Evolutionary conservation across 164 flowering plant species (phyloP), one percentile per base, ranked within the genome.

Genomic region (Umbellularia californica): DNA sequence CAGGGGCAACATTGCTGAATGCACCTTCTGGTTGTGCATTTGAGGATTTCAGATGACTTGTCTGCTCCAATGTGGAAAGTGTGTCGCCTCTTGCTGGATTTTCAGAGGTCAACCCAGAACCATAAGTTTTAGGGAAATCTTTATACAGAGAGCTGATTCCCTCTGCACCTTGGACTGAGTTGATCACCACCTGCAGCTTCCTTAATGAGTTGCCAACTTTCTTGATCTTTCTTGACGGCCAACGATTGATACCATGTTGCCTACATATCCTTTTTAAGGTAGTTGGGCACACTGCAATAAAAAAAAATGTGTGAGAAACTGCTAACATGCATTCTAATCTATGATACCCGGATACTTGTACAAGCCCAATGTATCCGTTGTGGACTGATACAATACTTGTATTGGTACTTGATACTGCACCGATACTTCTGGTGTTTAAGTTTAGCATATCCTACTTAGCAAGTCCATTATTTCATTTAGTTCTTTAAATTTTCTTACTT

Each of bases 171-270:
- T 88, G 88, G 68, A 93, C 96, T 33, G 98, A 90, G 81, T 91
- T 90, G 20, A 93, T 90, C 74, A 93, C 93, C 66, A 85, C 85
- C 76, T 90, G 92, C 70, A 93, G 90, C 80, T 93, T 93, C 80
- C 76, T 83, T 24, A 93, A 74, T 33, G 98, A 91, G 80, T 93
- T 96, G 7, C 90, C 91, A 5, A 93, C 98, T 82, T 91, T 93
- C 86, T 91, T 93, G 80, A 93, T 91, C 84, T 91, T 91, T 28
- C 98, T 81, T 65, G 98, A 93, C 67, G 98, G 98, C 96, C 98
- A 93, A 14, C 98, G 81, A 19, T 83, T 84, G 51, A 93, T 91
- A n/a, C 96, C 94, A 76, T 93, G 92, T 51, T 89, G 96, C 80
- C 98, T 85, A 86, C 98, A 93, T 81, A 93, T 93, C 84, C 98